Percentiles rank a stretch among this genome's conserved stretches.
Evolutionary conservation across 169 alveolate genomes (phyloP).

Genomic region (Cryptosporidium parvum): DNA sequence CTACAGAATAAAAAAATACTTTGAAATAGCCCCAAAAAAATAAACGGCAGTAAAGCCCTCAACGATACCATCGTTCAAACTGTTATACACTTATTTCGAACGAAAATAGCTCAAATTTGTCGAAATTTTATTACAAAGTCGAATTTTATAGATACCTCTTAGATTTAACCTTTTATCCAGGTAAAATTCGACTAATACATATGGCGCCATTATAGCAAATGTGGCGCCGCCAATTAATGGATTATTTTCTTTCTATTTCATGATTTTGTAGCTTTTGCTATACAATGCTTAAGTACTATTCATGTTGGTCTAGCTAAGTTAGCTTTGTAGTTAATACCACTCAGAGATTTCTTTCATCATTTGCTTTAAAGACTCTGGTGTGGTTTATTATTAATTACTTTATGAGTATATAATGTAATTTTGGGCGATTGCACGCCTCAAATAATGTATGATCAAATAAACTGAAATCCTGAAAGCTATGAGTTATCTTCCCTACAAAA

Average conservation of each 20-base stretch:
- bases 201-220: constrained; percentile 7
- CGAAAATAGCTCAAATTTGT: background rate
- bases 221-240: background rate
- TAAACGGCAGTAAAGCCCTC: background rate
- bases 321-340: background rate
- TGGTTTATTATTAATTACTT: no score
- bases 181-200: constrained; percentile 36
- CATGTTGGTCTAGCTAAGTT: background rate
- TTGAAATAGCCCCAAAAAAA: background rate
- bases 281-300: no score
- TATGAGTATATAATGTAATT: no score
- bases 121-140: background rate
- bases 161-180: constrained; percentile 3
- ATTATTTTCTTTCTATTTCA: background rate
- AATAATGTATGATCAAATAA: no score
- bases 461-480: background rate
- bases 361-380: background rate
- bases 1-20: background rate
- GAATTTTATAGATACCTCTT: background rate
- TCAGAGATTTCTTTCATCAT: background rate
- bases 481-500: background rate
- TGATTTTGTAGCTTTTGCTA: no score
- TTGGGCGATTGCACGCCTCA: background rate
- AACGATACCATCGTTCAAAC: constrained; percentile 17
- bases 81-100: background rate